Evolutionary conservation across 352 stramenopile species (phyloP).

Genomic region (Phytophthora citrophthora): DNA sequence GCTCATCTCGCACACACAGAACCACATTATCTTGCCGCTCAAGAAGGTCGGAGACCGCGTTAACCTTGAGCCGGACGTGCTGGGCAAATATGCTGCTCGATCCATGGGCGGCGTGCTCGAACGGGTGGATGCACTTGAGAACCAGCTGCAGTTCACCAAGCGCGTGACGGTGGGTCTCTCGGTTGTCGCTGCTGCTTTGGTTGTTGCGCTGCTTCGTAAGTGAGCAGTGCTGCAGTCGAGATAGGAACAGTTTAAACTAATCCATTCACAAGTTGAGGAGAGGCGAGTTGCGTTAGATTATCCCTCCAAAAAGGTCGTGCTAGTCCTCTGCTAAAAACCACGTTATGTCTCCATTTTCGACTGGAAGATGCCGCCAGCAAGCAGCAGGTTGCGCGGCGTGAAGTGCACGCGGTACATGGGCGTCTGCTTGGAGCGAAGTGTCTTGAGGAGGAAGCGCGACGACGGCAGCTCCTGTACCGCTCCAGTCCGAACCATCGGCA

Average conservation of each 20-base stretch:
- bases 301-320: conserved; percentile 21
- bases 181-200: conserved; percentile 36
- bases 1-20: conserved; percentile 98
- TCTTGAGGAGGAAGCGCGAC: conserved; percentile 85
- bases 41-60: conserved; percentile 91
- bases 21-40: conserved; percentile 95
- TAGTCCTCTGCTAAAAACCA: conserved; percentile 9
- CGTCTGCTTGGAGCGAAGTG: conserved; percentile 85
- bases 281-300: conserved; percentile 33
- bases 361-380: conserved; percentile 74
- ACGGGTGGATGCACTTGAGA: conserved; percentile 67
- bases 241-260: conserved; percentile 12
- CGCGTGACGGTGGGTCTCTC: conserved; percentile 35
- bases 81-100: conserved; percentile 92
- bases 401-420: conserved; percentile 86
- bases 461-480: conserved; percentile 61
- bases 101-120: conserved; percentile 71
- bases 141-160: conserved; percentile 47
- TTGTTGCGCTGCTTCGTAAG: conserved; percentile 41
- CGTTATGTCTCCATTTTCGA: conserved; percentile 60
- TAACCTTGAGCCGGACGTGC: conserved; percentile 93
- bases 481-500: conserved; percentile 64
- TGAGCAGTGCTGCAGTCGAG: conserved; percentile 7
- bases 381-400: conserved; percentile 82
- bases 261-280: conserved; percentile 15